Evolutionary conservation across 805 yeast genomes (phyloP), one percentile per base, ranked within the genome.

Genomic region (Priceomyces melissophilus): DNA sequence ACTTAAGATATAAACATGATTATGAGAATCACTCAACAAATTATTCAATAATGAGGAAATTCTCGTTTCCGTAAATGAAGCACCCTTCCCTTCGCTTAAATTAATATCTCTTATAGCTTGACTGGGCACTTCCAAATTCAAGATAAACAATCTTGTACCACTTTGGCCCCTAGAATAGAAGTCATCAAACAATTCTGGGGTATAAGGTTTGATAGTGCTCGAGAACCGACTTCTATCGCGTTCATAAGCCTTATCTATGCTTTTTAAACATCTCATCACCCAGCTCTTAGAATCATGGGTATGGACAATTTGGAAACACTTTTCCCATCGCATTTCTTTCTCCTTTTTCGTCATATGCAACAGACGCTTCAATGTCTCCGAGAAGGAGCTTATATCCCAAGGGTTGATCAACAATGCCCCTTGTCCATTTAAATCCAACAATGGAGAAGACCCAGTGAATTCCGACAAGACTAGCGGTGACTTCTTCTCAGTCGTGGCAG

Each of bases 371-470:
- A 87, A 83, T 7, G 77, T 70, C n/a, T 76, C 70, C 0, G 93
- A 71, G 44, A 89, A 78, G 44, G 76, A 76, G 34, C 71, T 75
- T 23, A 76, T 70, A 61, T 89, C 91, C 95, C 97, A 93, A 2
- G 99, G 99, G 54, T 93, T 93, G 29, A 91, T 81, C 29, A 88
- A 61, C 3, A 86, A 45, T 3, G 96, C 82, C 10, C 95, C 90
- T 17, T 77, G 65, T 1, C 71, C 72, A 10, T 53, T 45, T 35
- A 62, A 56, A 10, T 72, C 71, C 41, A 93, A 69, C 4, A 91
- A 79, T 4, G 84, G 75, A 0, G 98, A 96, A 9, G 96, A 86
- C 1, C 99, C 99, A 1, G 96, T 89, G 53, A 93, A 93, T 61
- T 93, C 99, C 30, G 96, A 86, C 41, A 93, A 63, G 35, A 93